phyloP scores from a whole-genome alignment of 345 rosid species.

The Salix viminalis region DNA sequence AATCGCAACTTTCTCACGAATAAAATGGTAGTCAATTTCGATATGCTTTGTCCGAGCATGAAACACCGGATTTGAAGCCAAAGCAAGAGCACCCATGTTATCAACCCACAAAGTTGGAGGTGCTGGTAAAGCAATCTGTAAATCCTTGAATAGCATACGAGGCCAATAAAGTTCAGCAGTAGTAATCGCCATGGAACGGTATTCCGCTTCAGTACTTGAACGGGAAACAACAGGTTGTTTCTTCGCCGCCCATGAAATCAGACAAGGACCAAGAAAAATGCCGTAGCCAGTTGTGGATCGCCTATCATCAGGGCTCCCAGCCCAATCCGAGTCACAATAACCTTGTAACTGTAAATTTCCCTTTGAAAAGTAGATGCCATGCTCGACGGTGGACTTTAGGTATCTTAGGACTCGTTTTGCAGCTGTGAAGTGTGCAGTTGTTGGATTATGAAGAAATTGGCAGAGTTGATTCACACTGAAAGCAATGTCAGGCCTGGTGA shows the following conservation, averaged over 20 bases:
- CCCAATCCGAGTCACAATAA: background rate
- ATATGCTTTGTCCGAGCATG: too few species aligned
- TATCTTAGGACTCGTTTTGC: background rate
- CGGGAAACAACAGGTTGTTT: background rate
- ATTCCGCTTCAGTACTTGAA: background rate
- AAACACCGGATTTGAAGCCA: too few species aligned
- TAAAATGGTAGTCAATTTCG: too few species aligned
- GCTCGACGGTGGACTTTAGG: background rate
- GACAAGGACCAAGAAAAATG: background rate
- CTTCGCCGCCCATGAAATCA: background rate
- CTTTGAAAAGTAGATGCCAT: background rate
- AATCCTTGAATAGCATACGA: background rate
- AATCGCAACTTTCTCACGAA: too few species aligned
- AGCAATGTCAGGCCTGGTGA: background rate
- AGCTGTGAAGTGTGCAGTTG: background rate
- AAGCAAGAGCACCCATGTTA: too few species aligned
- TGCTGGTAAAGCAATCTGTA: too few species aligned
- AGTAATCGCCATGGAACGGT: background rate
- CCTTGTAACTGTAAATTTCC: background rate
- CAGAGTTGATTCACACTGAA: background rate
- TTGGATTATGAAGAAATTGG: background rate
- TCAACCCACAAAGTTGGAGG: too few species aligned
- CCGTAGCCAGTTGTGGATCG: background rate
- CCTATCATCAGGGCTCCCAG: background rate
- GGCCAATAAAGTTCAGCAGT: background rate